Evolutionary conservation across 2,329 filamentous ascomycete genomes (phyloP).

Genomic region (Neoscytalidium dimidiatum): DNA sequence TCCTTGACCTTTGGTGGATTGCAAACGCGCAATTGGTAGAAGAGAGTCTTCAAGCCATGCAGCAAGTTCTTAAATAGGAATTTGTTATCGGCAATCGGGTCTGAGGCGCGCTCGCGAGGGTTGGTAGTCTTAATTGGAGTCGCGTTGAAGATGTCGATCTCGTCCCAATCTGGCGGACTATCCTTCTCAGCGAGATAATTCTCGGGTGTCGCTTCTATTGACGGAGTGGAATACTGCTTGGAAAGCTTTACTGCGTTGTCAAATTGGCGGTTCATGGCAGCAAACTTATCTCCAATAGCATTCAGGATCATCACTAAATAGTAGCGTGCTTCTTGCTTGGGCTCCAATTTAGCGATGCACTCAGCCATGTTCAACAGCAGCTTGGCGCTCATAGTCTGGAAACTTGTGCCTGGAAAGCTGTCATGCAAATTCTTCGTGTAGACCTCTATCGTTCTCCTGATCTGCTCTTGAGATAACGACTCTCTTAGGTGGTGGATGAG

Average conservation of each 20-base stretch:
- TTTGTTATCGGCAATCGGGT: constrained; percentile 95
- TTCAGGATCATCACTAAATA: constrained; percentile 97
- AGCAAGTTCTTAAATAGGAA: constrained; percentile 97
- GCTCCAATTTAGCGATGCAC: constrained; percentile 89
- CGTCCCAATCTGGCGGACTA: constrained; percentile 87
- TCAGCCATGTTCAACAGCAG: constrained; percentile 97
- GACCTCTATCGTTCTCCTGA: constrained; percentile 92
- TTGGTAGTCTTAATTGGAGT: constrained; percentile 96
- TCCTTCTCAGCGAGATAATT: constrained; percentile 84
- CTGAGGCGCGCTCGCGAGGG: constrained; percentile 81
- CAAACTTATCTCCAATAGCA: constrained; percentile 97
- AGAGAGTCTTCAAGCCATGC: constrained; percentile 93
- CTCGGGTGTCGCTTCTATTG: constrained; percentile 65
- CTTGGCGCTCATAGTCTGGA: constrained; percentile 99
- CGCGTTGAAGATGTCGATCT: constrained; percentile 95
- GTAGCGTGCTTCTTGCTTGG: constrained; percentile 92
- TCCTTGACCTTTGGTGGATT: constrained; percentile 64
- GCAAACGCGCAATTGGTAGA: constrained; percentile 90
- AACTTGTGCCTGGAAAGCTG: constrained; percentile 94
- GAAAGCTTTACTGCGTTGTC: constrained; percentile 93
- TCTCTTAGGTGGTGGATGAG: constrained; percentile 96
- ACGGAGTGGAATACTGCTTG: constrained; percentile 69
- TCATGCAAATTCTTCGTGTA: constrained; percentile 97
- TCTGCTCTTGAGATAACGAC: constrained; percentile 83
- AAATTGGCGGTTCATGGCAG: constrained; percentile 96